Percentiles rank a stretch among this genome's conserved stretches.
Evolutionary conservation across 441 rosid species (phyloP).

Genomic region (Rhodomyrtus psidioides): DNA sequence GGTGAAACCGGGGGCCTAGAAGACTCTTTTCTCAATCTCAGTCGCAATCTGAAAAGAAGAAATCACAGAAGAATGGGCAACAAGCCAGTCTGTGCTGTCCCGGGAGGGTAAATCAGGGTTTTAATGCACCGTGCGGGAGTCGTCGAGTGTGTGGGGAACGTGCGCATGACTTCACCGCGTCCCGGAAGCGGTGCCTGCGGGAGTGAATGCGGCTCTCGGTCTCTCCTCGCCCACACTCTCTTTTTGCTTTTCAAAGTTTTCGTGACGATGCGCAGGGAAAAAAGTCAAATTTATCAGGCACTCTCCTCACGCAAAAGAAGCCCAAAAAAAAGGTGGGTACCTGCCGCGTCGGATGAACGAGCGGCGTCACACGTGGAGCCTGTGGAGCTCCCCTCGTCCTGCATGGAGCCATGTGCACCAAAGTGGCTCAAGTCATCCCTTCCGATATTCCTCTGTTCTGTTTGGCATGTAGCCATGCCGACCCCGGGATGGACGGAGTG

Average conservation of each 20-base stretch:
- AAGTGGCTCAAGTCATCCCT: background rate
- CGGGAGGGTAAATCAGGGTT: background rate
- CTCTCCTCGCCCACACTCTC: background rate
- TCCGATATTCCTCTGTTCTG: too few relatives aligned
- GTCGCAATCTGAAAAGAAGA: too few relatives aligned
- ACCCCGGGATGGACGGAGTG: background rate
- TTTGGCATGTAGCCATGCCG: background rate
- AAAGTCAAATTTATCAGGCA: background rate
- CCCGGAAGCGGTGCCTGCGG: too few relatives aligned
- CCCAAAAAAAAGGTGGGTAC: background rate
- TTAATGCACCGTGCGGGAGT: background rate
- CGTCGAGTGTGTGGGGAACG: background rate
- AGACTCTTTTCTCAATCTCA: too few relatives aligned
- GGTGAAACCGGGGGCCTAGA: too few relatives aligned
- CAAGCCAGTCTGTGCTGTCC: background rate
- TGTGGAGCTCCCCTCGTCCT: background rate
- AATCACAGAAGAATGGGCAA: background rate
- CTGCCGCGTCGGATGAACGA: background rate
- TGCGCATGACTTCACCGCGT: background rate
- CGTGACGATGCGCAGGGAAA: background rate
- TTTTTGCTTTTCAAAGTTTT: background rate
- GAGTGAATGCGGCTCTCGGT: too few relatives aligned
- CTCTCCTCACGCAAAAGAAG: background rate
- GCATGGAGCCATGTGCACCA: background rate
- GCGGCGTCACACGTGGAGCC: background rate